These are phyloP conservation scores for Umbelopsis sp. DNA, from an alignment of 192 early-diverging fungal species.

Conservation along the genomic window DNA sequence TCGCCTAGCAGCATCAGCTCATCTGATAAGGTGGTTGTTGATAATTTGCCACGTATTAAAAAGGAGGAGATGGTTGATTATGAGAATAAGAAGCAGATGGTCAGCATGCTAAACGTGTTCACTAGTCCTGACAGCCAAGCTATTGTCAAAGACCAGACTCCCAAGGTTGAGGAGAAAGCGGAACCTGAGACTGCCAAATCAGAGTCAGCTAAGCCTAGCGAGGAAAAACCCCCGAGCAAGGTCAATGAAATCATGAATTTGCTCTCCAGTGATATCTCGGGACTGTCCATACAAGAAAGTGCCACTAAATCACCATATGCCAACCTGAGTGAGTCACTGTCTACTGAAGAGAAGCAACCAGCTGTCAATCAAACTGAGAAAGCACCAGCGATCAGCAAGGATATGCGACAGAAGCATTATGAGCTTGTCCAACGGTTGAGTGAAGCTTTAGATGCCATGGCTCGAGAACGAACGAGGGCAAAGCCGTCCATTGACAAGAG, in stretches of 20 bases:
- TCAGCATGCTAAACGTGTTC: slow-evolving; percentile 12
- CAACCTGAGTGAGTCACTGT: background rate
- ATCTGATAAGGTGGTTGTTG: background rate
- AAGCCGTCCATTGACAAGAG: background rate
- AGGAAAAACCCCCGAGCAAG: background rate
- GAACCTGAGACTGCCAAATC: background rate
- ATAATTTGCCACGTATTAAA: slow-evolving; percentile 10
- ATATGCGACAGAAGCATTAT: slow-evolving; percentile 13
- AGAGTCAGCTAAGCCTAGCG: too few relatives aligned
- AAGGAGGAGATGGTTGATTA: slow-evolving; percentile 17
- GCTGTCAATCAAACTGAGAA: background rate
- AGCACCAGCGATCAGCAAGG: background rate
- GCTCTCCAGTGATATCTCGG: slow-evolving; percentile 7
- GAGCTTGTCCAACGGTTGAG: background rate
- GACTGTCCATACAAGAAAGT: slow-evolving; percentile 9
- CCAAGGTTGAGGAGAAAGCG: background rate
- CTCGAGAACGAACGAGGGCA: background rate
- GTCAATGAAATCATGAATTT: slow-evolving; percentile 6
- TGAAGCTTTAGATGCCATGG: slow-evolving; percentile 8
- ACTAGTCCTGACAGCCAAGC: background rate
- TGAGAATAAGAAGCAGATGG: slow-evolving; percentile 21
- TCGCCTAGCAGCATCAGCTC: slow-evolving; percentile 3
- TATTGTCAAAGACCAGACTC: background rate
- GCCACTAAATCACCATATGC: slow-evolving; percentile 9
- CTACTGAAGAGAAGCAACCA: background rate